These are phyloP conservation scores for Amphibolis antarctica DNA, from an alignment of 106 monocot genomes.

Conservation along the genomic window DNA sequence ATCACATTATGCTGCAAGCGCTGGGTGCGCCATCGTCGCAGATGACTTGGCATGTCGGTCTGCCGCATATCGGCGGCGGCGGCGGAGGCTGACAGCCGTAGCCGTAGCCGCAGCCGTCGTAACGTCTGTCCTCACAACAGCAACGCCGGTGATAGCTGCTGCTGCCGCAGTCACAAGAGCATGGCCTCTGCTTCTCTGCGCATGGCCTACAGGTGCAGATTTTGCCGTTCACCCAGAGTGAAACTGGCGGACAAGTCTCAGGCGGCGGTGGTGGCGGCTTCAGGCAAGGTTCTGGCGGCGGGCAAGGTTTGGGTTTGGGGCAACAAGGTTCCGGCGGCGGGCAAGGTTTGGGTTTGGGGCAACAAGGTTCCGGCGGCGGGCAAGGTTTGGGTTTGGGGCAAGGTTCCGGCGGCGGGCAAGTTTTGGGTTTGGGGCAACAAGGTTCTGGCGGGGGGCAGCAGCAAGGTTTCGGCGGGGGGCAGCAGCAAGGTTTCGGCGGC, in stretches of 20 bases:
- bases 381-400: not conserved
- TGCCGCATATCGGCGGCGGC: not conserved
- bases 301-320: not conserved
- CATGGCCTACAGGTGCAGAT: not conserved
- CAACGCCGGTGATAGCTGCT: not conserved
- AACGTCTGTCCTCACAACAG: not conserved
- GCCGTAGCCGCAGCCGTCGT: not conserved
- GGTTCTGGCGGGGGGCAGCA: slow-evolving; percentile 6
- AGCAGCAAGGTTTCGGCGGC: not conserved
- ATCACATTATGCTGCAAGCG: slow-evolving; percentile 7
- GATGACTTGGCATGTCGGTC: not conserved
- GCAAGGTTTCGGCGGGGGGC: not conserved
- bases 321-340: slow-evolving; percentile 1
- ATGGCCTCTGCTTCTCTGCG: not conserved
- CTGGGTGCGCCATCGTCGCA: not conserved
- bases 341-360: not conserved
- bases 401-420: not conserved
- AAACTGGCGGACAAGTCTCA: not conserved
- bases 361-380: not conserved
- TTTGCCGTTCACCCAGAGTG: not conserved
- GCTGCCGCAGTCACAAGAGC: not conserved
- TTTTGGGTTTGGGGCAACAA: not conserved
- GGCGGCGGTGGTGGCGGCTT: not conserved
- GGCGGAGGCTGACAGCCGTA: not conserved
- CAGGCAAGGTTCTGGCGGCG: too few species aligned